phyloP scores from a whole-genome alignment of 2,329 filamentous ascomycete species.

The Byssochlamys sp. region DNA sequence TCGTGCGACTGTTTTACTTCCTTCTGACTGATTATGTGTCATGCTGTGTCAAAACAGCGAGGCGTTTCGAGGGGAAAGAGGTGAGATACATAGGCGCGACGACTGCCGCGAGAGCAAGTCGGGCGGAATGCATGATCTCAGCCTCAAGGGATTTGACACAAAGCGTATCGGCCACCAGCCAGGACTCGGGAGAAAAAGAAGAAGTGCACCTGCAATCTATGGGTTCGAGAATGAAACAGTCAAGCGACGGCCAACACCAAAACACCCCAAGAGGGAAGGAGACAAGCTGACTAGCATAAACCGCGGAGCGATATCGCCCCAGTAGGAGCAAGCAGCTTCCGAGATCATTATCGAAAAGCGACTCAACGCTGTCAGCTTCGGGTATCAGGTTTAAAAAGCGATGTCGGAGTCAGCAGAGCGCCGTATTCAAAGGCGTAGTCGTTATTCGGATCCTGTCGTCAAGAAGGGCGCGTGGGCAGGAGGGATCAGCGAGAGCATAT shows the following conservation, averaged over 20 bases:
- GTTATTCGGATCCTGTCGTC: not conserved
- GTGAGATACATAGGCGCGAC: not conserved
- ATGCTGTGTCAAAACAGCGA: not conserved
- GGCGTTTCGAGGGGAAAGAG: not conserved
- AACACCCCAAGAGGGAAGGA: not conserved
- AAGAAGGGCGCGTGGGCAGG: not conserved
- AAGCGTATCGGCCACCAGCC: not conserved
- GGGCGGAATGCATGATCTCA: not conserved
- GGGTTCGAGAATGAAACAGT: not conserved
- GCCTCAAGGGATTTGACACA: not conserved
- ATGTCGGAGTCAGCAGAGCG: not conserved
- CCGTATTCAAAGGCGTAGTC: not conserved
- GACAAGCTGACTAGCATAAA: not conserved
- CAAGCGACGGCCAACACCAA: not conserved
- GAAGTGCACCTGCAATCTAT: not conserved
- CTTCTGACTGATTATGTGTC: not conserved
- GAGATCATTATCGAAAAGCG: not conserved
- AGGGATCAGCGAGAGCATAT: slow-evolving; percentile 35
- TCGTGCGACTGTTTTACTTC: not conserved
- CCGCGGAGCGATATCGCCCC: not conserved
- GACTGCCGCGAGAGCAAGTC: not conserved
- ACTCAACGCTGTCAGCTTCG: not conserved
- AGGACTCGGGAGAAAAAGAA: not conserved
- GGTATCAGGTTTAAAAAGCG: not conserved
- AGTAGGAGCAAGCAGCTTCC: not conserved